Evolutionary conservation across 169 alveolate genomes (phyloP).

Genomic region (Babesia ovata): DNA sequence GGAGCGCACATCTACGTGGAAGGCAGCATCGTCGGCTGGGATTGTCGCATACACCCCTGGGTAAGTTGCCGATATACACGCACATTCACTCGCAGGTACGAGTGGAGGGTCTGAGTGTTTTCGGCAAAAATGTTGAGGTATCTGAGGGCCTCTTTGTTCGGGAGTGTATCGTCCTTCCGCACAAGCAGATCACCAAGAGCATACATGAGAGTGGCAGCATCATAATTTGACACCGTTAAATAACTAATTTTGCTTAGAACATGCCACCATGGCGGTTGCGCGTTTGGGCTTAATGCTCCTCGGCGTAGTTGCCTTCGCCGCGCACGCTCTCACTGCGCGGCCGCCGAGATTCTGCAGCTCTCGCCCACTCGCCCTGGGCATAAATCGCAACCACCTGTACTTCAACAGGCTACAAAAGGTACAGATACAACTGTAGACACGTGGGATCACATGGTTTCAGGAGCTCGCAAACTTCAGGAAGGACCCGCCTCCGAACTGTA

Average conservation of each 20-base stretch:
- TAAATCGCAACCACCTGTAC: slow-evolving; percentile 55
- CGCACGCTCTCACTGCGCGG: slow-evolving; percentile 1
- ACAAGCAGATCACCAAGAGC: slow-evolving; percentile 49
- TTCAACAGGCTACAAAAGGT: slow-evolving; percentile 55
- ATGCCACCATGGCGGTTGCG: slow-evolving; percentile 4
- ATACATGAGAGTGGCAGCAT: slow-evolving; percentile 55
- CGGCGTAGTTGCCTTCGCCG: slow-evolving; percentile 1
- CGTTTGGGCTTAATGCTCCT: neutral
- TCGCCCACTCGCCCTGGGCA: slow-evolving; percentile 46
- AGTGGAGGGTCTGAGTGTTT: slow-evolving; percentile 60
- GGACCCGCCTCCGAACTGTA: slow-evolving; percentile 81
- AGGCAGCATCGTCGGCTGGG: slow-evolving; percentile 69
- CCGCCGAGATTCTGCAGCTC: neutral
- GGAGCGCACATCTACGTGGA: slow-evolving; percentile 43
- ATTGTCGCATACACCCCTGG: slow-evolving; percentile 48
- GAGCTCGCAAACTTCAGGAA: slow-evolving; percentile 60
- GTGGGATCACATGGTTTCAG: slow-evolving; percentile 30
- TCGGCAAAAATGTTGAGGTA: slow-evolving; percentile 55
- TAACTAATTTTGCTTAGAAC: neutral
- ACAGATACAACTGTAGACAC: neutral
- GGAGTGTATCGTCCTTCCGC: slow-evolving; percentile 66
- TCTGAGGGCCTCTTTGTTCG: slow-evolving; percentile 50
- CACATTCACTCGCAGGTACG: slow-evolving; percentile 37
- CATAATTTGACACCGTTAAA: slow-evolving; percentile 18
- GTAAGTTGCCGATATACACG: neutral